Percentiles rank a stretch among this genome's conserved stretches.
These are phyloP conservation scores for Kitagawia praeruptora DNA, from an alignment of 129 eudicot species.

Conservation along the genomic window DNA sequence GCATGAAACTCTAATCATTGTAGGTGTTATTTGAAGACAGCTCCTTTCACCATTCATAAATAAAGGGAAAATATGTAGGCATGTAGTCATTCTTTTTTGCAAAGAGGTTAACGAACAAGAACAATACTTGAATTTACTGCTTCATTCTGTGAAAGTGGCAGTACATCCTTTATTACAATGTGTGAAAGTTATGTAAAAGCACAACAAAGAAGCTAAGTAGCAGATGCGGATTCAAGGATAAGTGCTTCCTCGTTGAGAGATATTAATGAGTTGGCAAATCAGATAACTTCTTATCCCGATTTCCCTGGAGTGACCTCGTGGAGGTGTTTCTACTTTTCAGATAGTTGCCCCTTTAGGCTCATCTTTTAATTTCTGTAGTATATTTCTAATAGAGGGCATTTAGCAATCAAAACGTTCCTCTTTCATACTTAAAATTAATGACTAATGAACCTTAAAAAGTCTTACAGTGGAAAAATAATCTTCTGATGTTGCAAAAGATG, in stretches of 20 bases:
- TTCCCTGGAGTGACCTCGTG: neutral
- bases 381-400: neutral
- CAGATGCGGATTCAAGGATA: neutral
- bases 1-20: neutral
- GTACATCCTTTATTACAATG: neutral
- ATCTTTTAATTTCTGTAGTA: too few species aligned
- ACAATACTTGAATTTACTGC: neutral
- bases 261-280: neutral
- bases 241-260: neutral
- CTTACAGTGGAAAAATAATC: conserved; percentile 88
- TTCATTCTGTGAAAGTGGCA: neutral
- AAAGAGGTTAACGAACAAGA: neutral
- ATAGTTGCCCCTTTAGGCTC: neutral
- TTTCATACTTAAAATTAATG: neutral
- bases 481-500: conserved; percentile 91
- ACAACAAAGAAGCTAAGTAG: neutral
- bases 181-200: neutral
- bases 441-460: neutral
- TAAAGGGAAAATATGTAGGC: neutral
- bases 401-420: neutral
- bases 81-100: neutral
- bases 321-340: neutral
- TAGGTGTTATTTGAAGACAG: neutral
- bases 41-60: neutral
- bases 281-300: neutral